phyloP scores from a whole-genome alignment of 768 basidiomycete genomes.

The Mycena metata region DNA sequence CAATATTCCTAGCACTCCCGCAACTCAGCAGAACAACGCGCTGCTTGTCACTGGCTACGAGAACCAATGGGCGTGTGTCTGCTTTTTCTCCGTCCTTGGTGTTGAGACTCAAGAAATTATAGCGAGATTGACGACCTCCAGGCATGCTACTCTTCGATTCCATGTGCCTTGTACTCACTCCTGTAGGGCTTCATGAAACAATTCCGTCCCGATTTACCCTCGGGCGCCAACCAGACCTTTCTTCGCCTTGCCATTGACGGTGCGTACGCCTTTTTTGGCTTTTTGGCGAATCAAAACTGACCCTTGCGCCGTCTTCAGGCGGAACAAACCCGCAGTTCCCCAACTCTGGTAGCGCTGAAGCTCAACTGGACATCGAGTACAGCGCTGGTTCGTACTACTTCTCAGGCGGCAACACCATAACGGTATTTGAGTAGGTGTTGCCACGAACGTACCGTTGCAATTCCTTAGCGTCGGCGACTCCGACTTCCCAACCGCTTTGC shows the following conservation, averaged over 20 bases:
- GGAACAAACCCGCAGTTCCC: conserved; percentile 36
- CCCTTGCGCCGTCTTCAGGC: too few relatives aligned
- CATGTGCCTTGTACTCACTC: too few relatives aligned
- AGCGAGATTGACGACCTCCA: conserved; percentile 36
- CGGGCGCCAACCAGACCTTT: conserved; percentile 35
- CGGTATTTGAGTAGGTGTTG: conserved; percentile 56
- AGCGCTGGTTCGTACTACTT: conserved; percentile 33
- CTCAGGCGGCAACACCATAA: too few relatives aligned
- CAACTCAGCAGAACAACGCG: conserved; percentile 36
- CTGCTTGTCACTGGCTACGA: conserved; percentile 41
- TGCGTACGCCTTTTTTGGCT: too few relatives aligned
- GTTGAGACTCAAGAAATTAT: conserved; percentile 13
- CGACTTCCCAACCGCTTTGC: too few relatives aligned
- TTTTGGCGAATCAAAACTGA: too few relatives aligned
- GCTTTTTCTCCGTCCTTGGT: conserved; percentile 12
- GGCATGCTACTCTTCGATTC: too few relatives aligned
- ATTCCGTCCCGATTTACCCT: conserved; percentile 33
- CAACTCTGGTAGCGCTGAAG: conserved; percentile 22
- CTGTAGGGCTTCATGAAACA: conserved; percentile 25
- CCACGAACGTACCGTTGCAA: conserved; percentile 44
- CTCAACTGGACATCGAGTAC: conserved; percentile 28
- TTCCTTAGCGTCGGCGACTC: conserved; percentile 62
- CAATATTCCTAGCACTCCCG: conserved; percentile 41
- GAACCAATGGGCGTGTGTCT: conserved; percentile 37
- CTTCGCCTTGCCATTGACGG: conserved; percentile 28